Evolutionary conservation across 495 filamentous ascomycete species (phyloP).

Genomic region (Thozetella sp.): DNA sequence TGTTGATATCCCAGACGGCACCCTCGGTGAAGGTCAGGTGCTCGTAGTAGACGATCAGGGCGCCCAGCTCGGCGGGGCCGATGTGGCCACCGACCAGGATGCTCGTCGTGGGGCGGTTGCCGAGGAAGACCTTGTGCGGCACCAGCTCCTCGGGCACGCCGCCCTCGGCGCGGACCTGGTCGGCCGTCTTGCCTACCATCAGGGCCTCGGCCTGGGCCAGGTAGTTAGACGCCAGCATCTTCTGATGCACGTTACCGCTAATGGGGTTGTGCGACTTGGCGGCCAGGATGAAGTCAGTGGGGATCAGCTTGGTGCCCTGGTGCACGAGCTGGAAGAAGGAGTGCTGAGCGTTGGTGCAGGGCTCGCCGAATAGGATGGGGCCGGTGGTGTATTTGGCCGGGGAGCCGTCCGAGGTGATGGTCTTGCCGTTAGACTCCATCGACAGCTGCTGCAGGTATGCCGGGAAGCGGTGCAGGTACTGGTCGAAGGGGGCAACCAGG

Average conservation of each 20-base stretch:
- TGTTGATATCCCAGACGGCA: slow-evolving; percentile 98
- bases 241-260: slow-evolving; percentile 89
- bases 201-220: slow-evolving; percentile 96
- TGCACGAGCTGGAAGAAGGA: slow-evolving; percentile 99
- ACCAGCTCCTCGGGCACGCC: slow-evolving; percentile 76
- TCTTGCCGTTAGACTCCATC: slow-evolving; percentile 99
- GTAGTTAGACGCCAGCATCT: slow-evolving; percentile 99
- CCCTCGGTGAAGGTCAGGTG: slow-evolving; percentile 98
- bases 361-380: slow-evolving; percentile 94
- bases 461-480: slow-evolving; percentile 98
- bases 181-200: slow-evolving; percentile 96
- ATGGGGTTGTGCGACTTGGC: slow-evolving; percentile 96
- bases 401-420: slow-evolving; percentile 85
- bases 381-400: slow-evolving; percentile 97
- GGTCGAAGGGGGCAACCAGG: slow-evolving; percentile 96
- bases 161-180: slow-evolving; percentile 87
- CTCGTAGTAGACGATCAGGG: slow-evolving; percentile 98
- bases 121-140: slow-evolving; percentile 98
- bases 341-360: slow-evolving; percentile 98
- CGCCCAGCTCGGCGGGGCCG: slow-evolving; percentile 89
- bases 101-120: slow-evolving; percentile 94
- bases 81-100: slow-evolving; percentile 89
- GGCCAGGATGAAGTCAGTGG: slow-evolving; percentile 95
- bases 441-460: slow-evolving; percentile 98
- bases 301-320: slow-evolving; percentile 98